A percentile compares a stretch with the other conserved stretches of the same genome.
phyloP scores from a whole-genome alignment of 768 basidiomycete species.

The Guyanaporus albipodus region DNA sequence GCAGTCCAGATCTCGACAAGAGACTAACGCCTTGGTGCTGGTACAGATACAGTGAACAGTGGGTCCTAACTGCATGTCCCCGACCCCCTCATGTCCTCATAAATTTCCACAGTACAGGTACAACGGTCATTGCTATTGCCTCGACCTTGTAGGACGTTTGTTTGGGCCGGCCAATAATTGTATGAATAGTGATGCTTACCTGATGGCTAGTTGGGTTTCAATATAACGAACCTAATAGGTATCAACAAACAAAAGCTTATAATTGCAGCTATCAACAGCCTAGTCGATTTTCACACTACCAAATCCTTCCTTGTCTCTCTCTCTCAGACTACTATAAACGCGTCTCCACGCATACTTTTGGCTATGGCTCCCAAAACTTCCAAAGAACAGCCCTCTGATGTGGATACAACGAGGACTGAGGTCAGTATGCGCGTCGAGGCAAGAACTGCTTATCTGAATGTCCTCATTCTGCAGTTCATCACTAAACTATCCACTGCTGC shows the following conservation, averaged over 20 bases:
- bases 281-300: conserved; percentile 39
- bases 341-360: conserved; percentile 17
- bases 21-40: neutral
- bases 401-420: conserved; percentile 29
- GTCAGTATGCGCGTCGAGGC: conserved; percentile 20
- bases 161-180: conserved; percentile 12
- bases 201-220: conserved; percentile 38
- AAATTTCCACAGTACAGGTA: conserved; percentile 8
- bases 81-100: neutral
- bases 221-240: conserved; percentile 33
- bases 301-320: conserved; percentile 36
- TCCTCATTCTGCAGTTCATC: conserved; percentile 45
- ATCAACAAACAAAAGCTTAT: conserved; percentile 40
- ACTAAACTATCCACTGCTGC: conserved; percentile 54
- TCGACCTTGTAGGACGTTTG: conserved; percentile 8
- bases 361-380: conserved; percentile 25
- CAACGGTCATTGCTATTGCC: conserved; percentile 1
- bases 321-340: conserved; percentile 22
- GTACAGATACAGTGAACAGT: neutral
- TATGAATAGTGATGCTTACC: conserved; percentile 28
- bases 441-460: conserved; percentile 16
- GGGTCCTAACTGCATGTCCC: neutral
- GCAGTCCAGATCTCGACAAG: neutral
- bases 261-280: conserved; percentile 37
- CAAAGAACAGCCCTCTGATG: conserved; percentile 26